These are phyloP conservation scores for Phyllostachys edulis DNA, from an alignment of 176 grass and related monocot genomes.

Conservation along the genomic window DNA sequence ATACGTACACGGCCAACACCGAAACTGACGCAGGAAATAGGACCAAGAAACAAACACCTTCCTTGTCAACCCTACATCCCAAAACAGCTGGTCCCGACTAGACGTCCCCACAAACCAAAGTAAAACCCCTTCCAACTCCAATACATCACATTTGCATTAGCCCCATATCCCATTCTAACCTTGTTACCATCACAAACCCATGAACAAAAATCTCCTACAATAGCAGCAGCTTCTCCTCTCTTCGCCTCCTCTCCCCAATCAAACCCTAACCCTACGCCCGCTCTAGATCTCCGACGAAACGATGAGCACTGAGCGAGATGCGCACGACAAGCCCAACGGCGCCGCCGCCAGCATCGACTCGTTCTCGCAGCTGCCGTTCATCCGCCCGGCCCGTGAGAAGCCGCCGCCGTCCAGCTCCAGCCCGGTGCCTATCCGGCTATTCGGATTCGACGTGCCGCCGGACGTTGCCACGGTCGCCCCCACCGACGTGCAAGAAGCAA, in stretches of 20 bases:
- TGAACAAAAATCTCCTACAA: neutral
- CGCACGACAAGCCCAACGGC: neutral
- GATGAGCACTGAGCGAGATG: conserved; percentile 66
- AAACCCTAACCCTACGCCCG: conserved; percentile 39
- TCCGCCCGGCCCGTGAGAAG: conserved; percentile 27
- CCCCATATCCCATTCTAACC: conserved; percentile 30
- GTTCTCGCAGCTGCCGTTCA: conserved; percentile 79
- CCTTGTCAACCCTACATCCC: conserved; percentile 36
- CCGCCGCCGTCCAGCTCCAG: conserved; percentile 3
- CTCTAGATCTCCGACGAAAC: neutral
- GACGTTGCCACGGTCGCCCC: conserved; percentile 3
- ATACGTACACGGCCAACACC: neutral
- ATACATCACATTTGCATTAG: conserved; percentile 18
- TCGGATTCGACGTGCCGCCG: conserved; percentile 64
- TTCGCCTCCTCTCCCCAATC: conserved; percentile 26
- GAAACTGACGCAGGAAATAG: neutral
- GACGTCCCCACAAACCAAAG: conserved; percentile 25
- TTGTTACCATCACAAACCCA: conserved; percentile 2
- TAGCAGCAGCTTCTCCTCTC: neutral
- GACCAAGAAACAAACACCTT: neutral
- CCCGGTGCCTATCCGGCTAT: conserved; percentile 53
- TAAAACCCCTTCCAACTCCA: neutral
- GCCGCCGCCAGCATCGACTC: conserved; percentile 48
- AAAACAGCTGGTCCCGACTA: conserved; percentile 28
- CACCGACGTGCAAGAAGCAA: neutral